Base-by-base conservation (phyloP, 371 early-diverging fungal species). In the Mortierella sp. region DNA sequence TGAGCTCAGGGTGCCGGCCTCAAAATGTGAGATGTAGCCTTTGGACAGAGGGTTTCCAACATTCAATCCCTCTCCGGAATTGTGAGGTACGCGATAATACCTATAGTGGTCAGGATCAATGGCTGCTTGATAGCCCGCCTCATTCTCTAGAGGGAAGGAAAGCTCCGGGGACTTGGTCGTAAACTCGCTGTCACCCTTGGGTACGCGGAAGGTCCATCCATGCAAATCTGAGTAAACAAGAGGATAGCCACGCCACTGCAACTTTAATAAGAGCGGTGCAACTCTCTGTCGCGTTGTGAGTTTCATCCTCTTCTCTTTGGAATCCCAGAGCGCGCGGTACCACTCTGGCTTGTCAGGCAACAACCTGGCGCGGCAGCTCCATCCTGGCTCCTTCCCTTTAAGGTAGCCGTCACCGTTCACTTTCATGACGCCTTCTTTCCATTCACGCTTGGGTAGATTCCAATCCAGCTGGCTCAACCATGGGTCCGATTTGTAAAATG, bases 401-500 rank as follows among this genome's bases (percentile, higher is more conserved):
- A 65, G 40, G 85, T 87, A 73, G 84, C 84, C 64, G 51, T 79
- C 32, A 85, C 91, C 83, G 70, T 85, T 45, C 61, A 73, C 39
- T 66, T 69, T 55, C 70, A 73, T 63, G 28, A 40, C 43, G 16
- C 71, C 68, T 64, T 78, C 76, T 65, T 76, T 84, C 52, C 84
- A 81, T 40, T 79, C 83, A 1, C 87, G 83, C 5, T 85, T 84
- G 35, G 88, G 90, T 3, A 86, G 83, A 1, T 75, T 81, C 97
- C 98, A 98, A 81, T 97, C 95, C 60, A 98, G 84, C 62, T 94
- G 89, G 49, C 86, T 86, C n/a, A 97, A 86, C 97, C 97, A 98
- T 14, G 93, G 93, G 80, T 97, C 96, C 0, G 72, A 43, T 60
- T 68, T 51, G 54, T 79, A 81, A 26, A 66, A 76, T 26, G 78